A percentile compares a stretch with the other conserved stretches of the same genome.
These are phyloP conservation scores for Pseudopithomyces maydicus DNA, from an alignment of 2,329 filamentous ascomycete species.

Conservation along the genomic window DNA sequence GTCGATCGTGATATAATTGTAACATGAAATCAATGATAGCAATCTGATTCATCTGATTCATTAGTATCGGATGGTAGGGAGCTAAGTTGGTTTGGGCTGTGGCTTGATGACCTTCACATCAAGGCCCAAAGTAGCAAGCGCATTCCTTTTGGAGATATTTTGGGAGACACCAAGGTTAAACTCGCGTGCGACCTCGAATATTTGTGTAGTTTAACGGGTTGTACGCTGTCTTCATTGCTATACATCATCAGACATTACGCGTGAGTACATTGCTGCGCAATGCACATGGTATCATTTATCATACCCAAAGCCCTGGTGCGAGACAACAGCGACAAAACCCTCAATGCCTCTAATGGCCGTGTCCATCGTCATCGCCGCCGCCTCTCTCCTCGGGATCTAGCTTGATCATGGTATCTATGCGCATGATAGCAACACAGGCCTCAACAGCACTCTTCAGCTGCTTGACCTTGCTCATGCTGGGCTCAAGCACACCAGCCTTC, in stretches of 20 bases:
- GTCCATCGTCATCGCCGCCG: slow-evolving; percentile 77
- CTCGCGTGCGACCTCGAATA: no score
- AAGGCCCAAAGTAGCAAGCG: background rate
- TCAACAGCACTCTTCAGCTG: slow-evolving; percentile 98
- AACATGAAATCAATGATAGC: background rate
- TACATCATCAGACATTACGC: slow-evolving; percentile 6
- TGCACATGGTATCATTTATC: slow-evolving; percentile 1
- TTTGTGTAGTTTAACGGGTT: background rate
- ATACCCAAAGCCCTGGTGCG: background rate
- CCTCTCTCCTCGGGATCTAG: slow-evolving; percentile 85
- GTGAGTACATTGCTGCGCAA: slow-evolving; percentile 2
- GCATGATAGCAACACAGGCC: slow-evolving; percentile 98
- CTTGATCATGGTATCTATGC: slow-evolving; percentile 98
- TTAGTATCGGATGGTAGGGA: background rate
- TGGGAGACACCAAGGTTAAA: no score
- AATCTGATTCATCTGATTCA: background rate
- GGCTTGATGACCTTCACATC: background rate
- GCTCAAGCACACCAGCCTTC: slow-evolving; percentile 94
- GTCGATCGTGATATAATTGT: background rate
- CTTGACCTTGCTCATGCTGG: slow-evolving; percentile 96
- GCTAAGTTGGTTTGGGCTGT: background rate
- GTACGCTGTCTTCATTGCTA: background rate
- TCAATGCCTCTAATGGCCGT: slow-evolving; percentile 68
- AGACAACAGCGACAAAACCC: background rate
- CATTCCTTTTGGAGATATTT: background rate